Evolutionary conservation across 1,284 basidiomycete species (phyloP).

Genomic region (Wolfiporia cocos): DNA sequence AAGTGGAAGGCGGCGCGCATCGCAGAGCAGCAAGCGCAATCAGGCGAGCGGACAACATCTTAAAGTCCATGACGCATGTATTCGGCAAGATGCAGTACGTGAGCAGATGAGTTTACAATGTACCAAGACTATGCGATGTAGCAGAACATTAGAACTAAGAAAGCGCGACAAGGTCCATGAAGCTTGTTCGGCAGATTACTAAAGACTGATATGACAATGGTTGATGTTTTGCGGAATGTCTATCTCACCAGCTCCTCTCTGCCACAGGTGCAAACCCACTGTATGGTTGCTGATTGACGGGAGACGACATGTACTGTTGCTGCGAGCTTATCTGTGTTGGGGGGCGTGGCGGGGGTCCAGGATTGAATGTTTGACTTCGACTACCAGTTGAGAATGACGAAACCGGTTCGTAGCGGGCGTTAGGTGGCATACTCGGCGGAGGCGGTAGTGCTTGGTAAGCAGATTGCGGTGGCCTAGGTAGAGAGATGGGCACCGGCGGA

Average conservation of each 20-base stretch:
- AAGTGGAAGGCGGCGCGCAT: conserved; percentile 57
- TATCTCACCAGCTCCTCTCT: conserved; percentile 5
- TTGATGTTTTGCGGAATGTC: no score
- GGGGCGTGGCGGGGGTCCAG: conserved; percentile 33
- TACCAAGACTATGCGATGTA: conserved; percentile 2
- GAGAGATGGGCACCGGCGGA: conserved; percentile 33
- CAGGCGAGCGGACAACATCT: background rate
- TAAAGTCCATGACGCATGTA: background rate
- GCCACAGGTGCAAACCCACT: conserved; percentile 14
- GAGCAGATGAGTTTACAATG: conserved; percentile 1
- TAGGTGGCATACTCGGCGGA: conserved; percentile 22
- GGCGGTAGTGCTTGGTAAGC: conserved; percentile 33
- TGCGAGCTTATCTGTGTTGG: conserved; percentile 17
- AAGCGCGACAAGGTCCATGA: conserved; percentile 4
- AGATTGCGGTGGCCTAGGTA: conserved; percentile 21
- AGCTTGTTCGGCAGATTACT: background rate
- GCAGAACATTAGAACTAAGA: background rate
- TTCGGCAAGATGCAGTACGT: conserved; percentile 5
- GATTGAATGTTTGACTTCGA: conserved; percentile 25
- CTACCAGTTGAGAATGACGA: conserved; percentile 11
- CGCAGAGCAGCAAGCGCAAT: conserved; percentile 4
- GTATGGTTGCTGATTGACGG: conserved; percentile 8
- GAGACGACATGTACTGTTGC: conserved; percentile 19
- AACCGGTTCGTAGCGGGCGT: conserved; percentile 17
- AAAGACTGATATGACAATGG: conserved; percentile 1